Percentiles rank a stretch among this genome's conserved stretches.
Evolutionary conservation across 2,329 filamentous ascomycete species (phyloP).

Genomic region (Cladosporium oxysporum): DNA sequence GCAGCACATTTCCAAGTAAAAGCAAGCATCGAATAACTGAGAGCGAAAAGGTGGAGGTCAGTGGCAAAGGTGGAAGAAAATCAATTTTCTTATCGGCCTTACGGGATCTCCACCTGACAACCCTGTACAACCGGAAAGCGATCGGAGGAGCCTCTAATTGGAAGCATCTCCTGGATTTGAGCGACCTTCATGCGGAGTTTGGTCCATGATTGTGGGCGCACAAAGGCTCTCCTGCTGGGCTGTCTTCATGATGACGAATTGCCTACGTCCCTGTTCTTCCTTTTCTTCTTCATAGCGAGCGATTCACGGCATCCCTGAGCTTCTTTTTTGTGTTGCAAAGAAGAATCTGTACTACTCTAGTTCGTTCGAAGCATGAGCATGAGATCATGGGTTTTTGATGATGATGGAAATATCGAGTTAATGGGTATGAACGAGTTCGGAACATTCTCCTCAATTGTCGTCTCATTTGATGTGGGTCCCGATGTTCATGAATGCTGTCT

Average conservation of each 20-base stretch:
- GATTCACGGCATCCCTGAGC: not conserved
- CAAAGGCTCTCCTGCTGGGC: not conserved
- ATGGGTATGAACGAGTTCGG: not conserved
- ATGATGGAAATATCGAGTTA: not conserved
- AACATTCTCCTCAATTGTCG: not conserved
- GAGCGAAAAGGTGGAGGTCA: not conserved
- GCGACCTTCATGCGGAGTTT: not conserved
- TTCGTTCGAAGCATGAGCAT: conserved; percentile 6
- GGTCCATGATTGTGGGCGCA: not conserved
- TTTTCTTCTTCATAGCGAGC: not conserved
- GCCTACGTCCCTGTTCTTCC: not conserved
- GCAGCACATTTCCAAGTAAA: not conserved
- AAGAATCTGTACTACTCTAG: conserved; percentile 2
- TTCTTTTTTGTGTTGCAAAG: not conserved
- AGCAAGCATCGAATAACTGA: not conserved
- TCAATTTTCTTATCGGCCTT: not conserved
- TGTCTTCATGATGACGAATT: not conserved
- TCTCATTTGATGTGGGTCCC: no score
- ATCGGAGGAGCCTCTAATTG: not conserved
- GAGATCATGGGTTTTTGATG: not conserved
- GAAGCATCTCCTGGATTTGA: conserved; percentile 8
- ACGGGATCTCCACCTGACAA: not conserved
- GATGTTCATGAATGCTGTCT: no score
- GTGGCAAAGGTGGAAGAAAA: conserved; percentile 4
- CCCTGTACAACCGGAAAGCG: conserved; percentile 5